Evolutionary conservation across 108 stramenopile genomes (phyloP).

Genomic region (Schizochytrium sp.): DNA sequence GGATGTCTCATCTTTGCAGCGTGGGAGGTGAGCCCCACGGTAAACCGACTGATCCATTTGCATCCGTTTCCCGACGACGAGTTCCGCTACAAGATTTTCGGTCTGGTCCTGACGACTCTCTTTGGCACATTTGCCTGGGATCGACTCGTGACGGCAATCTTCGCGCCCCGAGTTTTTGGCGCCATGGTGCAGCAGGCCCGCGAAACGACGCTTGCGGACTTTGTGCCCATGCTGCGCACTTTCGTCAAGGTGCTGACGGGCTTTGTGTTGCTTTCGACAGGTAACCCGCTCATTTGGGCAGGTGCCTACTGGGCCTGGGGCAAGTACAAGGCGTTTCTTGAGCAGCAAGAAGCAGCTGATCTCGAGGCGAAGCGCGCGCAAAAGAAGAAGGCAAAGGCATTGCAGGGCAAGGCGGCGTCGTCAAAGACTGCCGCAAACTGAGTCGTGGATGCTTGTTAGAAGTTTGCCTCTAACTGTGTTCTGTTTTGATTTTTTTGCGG

Average conservation of each 20-base stretch:
- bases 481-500: too few species aligned
- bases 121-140: conserved; percentile 73
- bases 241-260: conserved; percentile 8
- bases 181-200: conserved; percentile 13
- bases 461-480: too few species aligned
- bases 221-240: conserved; percentile 20
- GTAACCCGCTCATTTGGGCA: neutral
- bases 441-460: too few species aligned
- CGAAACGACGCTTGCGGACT: conserved; percentile 1
- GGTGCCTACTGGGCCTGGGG: neutral
- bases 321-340: neutral
- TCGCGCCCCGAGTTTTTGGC: conserved; percentile 65
- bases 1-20: conserved; percentile 71
- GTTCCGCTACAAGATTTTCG: conserved; percentile 77
- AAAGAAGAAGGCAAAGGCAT: neutral
- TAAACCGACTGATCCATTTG: conserved; percentile 92
- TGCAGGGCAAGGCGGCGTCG: too few species aligned
- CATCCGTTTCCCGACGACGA: conserved; percentile 85
- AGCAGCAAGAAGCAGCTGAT: neutral
- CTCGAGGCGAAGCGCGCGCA: neutral
- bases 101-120: conserved; percentile 66
- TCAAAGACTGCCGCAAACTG: too few species aligned
- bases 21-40: conserved; percentile 68
- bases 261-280: neutral
- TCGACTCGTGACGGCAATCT: conserved; percentile 77